These are phyloP conservation scores for Endothia cerciana DNA, from an alignment of 2,329 filamentous ascomycete genomes.

Conservation along the genomic window DNA sequence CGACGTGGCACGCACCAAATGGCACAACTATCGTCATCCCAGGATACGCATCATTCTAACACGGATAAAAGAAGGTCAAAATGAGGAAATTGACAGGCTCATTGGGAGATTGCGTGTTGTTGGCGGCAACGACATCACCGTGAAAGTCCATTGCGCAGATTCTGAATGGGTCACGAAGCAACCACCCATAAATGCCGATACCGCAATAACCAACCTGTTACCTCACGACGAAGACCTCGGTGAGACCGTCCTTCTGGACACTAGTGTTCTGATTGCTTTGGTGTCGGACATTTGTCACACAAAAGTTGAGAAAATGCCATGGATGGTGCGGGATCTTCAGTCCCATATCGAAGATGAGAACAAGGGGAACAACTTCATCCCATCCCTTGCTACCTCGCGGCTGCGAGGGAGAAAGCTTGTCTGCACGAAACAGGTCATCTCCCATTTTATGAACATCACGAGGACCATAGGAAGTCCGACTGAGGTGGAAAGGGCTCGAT, in stretches of 20 bases:
- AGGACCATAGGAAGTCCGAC: conserved; percentile 63
- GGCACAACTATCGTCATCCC: conserved; percentile 33
- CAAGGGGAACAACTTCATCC: conserved; percentile 60
- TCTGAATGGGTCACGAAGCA: conserved; percentile 31
- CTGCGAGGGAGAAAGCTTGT: conserved; percentile 61
- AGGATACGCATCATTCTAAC: conserved; percentile 37
- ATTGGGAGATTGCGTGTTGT: conserved; percentile 31
- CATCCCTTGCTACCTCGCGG: conserved; percentile 62
- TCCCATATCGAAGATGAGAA: conserved; percentile 68
- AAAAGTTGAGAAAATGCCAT: conserved; percentile 40
- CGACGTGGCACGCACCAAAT: conserved; percentile 37
- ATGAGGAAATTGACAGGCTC: conserved; percentile 35
- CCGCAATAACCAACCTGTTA: conserved; percentile 33
- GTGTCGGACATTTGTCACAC: conserved; percentile 74
- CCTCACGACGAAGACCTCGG: conserved; percentile 30
- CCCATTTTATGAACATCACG: conserved; percentile 69
- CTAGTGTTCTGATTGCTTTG: conserved; percentile 72
- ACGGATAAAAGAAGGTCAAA: conserved; percentile 34
- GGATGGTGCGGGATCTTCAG: conserved; percentile 61
- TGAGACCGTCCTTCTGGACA: conserved; percentile 61
- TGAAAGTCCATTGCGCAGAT: conserved; percentile 36
- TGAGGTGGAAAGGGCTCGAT: conserved; percentile 61
- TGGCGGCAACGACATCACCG: conserved; percentile 31
- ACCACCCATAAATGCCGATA: conserved; percentile 30
- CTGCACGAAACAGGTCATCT: conserved; percentile 68